Evolutionary conservation across 495 filamentous ascomycete genomes (phyloP).

Genomic region (Aspergillus cavernicola): DNA sequence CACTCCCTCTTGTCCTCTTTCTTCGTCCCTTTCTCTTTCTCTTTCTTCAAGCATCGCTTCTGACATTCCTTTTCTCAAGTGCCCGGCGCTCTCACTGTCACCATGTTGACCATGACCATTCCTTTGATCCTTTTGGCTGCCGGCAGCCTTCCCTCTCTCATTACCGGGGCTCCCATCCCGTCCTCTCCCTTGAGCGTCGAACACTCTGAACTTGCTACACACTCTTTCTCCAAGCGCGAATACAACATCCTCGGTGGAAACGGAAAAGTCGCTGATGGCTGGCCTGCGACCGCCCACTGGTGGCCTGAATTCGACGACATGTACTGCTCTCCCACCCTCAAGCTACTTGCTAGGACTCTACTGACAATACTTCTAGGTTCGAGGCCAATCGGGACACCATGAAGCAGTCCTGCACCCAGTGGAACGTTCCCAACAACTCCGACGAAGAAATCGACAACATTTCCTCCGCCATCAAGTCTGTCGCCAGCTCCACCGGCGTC

Average conservation of each 20-base stretch:
- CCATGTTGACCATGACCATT: constrained; percentile 13
- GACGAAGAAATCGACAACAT: constrained; percentile 39
- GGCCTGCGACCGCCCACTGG: constrained; percentile 1
- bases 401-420: constrained; percentile 40
- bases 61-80: constrained; percentile 8
- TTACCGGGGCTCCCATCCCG: constrained; percentile 13
- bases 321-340: too few relatives aligned
- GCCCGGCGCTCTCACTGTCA: constrained; percentile 6
- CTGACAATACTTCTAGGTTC: too few relatives aligned
- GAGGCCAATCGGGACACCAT: constrained; percentile 40
- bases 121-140: constrained; percentile 15
- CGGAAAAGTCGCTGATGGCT: constrained; percentile 1
- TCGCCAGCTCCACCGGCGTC: constrained; percentile 36
- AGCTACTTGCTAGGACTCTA: too few relatives aligned
- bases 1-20: neutral
- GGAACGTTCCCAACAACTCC: constrained; percentile 32
- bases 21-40: neutral
- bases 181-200: constrained; percentile 7
- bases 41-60: constrained; percentile 8
- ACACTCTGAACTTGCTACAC: neutral
- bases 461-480: constrained; percentile 33
- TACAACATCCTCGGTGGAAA: constrained; percentile 11
- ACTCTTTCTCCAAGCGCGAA: neutral
- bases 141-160: constrained; percentile 13
- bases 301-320: constrained; percentile 3